Base-by-base conservation (phyloP, 1,139 yeast genomes). In the Geotrichum candidum region DNA sequence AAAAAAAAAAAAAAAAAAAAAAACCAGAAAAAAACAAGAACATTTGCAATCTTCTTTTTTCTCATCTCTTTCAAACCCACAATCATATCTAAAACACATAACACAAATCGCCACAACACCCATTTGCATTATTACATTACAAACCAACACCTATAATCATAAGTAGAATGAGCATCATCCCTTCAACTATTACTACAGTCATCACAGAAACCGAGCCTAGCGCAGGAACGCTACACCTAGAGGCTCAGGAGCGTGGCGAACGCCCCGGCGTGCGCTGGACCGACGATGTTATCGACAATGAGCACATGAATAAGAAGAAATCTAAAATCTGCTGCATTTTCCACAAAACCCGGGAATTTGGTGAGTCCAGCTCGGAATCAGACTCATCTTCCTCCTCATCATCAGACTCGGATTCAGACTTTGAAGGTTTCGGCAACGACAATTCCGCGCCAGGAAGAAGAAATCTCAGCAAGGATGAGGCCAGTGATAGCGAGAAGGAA, bases 291-390 rank as follows among this genome's bases (percentile, higher is more conserved):
- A 80, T 92, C 5, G 98, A 92, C 74, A 92, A 92, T 71, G 99
- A 92, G 74, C 77, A 88, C 72, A 79, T 94, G 88, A 83, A 87
- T 70, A 88, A 84, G 77, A 92, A 92, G 77, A 91, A 90, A 73
- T 84, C 96, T 23, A 94, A 92, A 75, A 78, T 92, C n/a, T 94
- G 99, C 72, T 92, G 99, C 68, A 92, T 94, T 27, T 94, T 87
- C 76, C 96, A 90, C 70, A 96, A 96, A 1, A 87, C 86, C 58
- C 79, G 84, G 45, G 87, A 84, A 67, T 87, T 86, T 69, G 94
- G 84, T 48, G 89, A 84, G 64, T 84, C 80, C 58, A 80, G 82
- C 22, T 78, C 76, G 22, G 80, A 76, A 27, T 76, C 71, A 13
- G 73, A 78, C 56, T 74, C 77, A 55, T 27, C 67, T 23, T 65